Conservation (phyloP, 148 eudicot species). For the Cornus suecica region DNA sequence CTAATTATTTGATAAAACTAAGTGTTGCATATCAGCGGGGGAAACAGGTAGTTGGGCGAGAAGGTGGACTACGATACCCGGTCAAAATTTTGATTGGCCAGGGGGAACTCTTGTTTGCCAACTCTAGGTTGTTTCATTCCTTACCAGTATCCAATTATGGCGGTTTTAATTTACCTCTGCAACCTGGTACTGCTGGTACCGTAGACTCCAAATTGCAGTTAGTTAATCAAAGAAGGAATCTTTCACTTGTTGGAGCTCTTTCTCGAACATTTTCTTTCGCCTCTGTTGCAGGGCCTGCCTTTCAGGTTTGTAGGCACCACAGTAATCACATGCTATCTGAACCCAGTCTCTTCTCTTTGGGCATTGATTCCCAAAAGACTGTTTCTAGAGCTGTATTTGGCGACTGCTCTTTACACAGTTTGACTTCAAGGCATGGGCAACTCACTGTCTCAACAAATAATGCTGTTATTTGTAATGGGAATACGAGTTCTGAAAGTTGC, state of each 20-base stretch:
- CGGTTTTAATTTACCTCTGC: conserved; percentile 36
- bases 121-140: conserved; percentile 33
- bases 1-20: conserved; percentile 42
- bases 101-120: conserved; percentile 43
- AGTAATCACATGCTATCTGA: conserved; percentile 43
- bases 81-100: conserved; percentile 40
- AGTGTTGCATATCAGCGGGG: conserved; percentile 33
- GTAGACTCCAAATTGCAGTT: conserved; percentile 48
- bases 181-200: conserved; percentile 45
- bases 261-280: conserved; percentile 67
- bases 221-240: conserved; percentile 36
- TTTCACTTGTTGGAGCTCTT: conserved; percentile 54
- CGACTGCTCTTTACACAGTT: conserved; percentile 34
- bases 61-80: conserved; percentile 31
- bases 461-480: conserved; percentile 24
- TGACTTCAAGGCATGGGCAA: conserved; percentile 30
- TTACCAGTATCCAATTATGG: conserved; percentile 24
- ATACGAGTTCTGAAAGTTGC: conserved; percentile 33
- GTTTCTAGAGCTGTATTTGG: conserved; percentile 36
- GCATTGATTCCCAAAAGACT: conserved; percentile 25
- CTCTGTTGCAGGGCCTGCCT: conserved; percentile 72
- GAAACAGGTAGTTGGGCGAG: conserved; percentile 40
- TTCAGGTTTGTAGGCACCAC: conserved; percentile 63
- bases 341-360: conserved; percentile 15
- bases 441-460: conserved; percentile 26